Base-by-base conservation (phyloP, 768 basidiomycete species). In the Filobasidium wieringae region DNA sequence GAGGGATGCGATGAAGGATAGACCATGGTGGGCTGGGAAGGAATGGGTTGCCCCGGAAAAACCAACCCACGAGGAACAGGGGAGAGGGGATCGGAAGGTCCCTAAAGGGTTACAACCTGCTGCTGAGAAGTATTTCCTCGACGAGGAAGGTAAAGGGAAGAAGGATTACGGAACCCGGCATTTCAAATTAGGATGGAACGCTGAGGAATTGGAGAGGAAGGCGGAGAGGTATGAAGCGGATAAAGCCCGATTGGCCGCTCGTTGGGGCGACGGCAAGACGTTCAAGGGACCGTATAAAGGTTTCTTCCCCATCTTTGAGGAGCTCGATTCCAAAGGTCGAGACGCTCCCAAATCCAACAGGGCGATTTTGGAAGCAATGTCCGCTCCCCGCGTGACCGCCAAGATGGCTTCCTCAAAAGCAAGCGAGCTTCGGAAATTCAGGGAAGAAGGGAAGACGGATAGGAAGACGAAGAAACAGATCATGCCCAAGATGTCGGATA, bases 21-120 rank as follows among this genome's bases (percentile, higher is more conserved):
- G 56, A 57, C 56, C 56, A 6, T 57, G 56, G 56, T 57, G 56
- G 56, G 56, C 56, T 26, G 49, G 49, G 29, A 8, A 45, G 32
- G 49, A 39, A 39, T 57, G 56, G 56, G 24, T 50, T 36, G 33
- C 34, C 9, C 14, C 29, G 1, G 36, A 40, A 8, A 37, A 57
- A 5, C 7, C 43, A 19, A 47, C 22, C 43, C 22, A 47, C 14
- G 22, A 19, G n/a, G 43, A 47, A 12, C 14, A 27, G 14, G 29
- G 49, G 33, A 41, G 26, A 22, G n/a, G 12, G 19, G 33, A 32
- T 30, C 15, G 11, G 22, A 37, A 19, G 11, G 47, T 11, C 49
- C 56, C 26, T 40, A 49, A 40, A 19, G 49, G 26, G 27, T n/a
- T n/a, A n/a, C 29, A 36, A 26, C 7, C 30, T 22, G 4, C 22